These are phyloP conservation scores for Lactarius vividus DNA, from an alignment of 768 basidiomycete genomes.

Conservation along the genomic window DNA sequence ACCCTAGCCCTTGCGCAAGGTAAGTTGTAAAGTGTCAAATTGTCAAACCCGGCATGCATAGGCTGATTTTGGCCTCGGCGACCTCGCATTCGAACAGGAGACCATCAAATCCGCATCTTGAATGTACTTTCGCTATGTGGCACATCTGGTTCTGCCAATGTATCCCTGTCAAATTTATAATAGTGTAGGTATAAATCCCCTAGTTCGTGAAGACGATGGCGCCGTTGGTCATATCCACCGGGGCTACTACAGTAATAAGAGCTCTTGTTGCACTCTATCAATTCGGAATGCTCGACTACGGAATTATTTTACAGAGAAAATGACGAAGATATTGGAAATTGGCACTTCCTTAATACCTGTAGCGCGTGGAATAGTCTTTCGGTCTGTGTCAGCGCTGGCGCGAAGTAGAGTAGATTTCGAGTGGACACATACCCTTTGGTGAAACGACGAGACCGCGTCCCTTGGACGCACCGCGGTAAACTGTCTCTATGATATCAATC, in stretches of 20 bases:
- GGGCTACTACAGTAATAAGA: neutral
- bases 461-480: constrained; percentile 96
- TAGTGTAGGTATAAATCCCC: neutral
- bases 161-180: neutral
- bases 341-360: constrained; percentile 54
- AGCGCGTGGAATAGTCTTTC: constrained; percentile 77
- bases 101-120: neutral
- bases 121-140: neutral
- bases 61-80: neutral
- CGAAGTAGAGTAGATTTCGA: neutral
- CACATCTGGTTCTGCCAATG: neutral
- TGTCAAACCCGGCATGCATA: neutral
- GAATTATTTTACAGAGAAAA: constrained; percentile 4
- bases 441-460: constrained; percentile 97
- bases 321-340: neutral
- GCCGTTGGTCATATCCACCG: neutral
- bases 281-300: neutral
- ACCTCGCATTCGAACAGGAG: neutral
- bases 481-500: constrained; percentile 97
- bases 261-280: neutral
- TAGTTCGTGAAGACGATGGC: neutral
- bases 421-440: constrained; percentile 69
- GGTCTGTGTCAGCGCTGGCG: neutral
- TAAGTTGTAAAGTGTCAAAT: neutral
- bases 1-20: neutral